These are phyloP conservation scores for Ormosia semicastrata DNA, from an alignment of 306 rosid species.

Conservation along the genomic window DNA sequence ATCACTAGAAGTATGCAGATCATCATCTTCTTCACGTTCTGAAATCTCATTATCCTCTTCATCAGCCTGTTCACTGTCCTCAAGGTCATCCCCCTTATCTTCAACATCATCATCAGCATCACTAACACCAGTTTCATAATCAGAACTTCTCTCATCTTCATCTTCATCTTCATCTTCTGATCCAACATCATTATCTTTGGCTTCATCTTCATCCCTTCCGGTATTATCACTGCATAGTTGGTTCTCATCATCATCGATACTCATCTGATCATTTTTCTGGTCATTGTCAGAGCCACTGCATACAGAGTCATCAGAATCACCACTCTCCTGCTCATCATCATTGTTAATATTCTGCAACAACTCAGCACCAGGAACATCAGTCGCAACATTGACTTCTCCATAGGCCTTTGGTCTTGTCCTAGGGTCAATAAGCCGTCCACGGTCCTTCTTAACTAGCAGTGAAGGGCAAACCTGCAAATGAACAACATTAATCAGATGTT, in stretches of 20 bases:
- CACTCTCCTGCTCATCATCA: slow-evolving; percentile 38
- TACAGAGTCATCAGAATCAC: slow-evolving; percentile 33
- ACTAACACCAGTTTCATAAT: slow-evolving; percentile 13
- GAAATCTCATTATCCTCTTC: slow-evolving; percentile 42
- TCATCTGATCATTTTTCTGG: slow-evolving; percentile 37
- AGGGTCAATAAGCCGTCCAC: slow-evolving; percentile 73
- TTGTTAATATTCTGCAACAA: slow-evolving; percentile 45
- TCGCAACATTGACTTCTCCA: slow-evolving; percentile 63
- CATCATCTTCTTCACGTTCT: slow-evolving; percentile 32
- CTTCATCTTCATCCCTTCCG: slow-evolving; percentile 47
- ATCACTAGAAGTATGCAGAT: slow-evolving; percentile 14
- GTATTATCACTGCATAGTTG: slow-evolving; percentile 35
- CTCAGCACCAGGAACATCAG: slow-evolving; percentile 77
- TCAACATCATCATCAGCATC: slow-evolving; percentile 28
- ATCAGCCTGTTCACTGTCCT: slow-evolving; percentile 28
- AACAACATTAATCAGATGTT: slow-evolving; percentile 11
- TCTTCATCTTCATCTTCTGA: slow-evolving; percentile 46
- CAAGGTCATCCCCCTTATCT: slow-evolving; percentile 37
- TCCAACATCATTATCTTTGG: slow-evolving; percentile 19
- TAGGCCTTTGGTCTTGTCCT: slow-evolving; percentile 79
- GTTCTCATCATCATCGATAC: slow-evolving; percentile 46
- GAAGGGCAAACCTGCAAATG: slow-evolving; percentile 83
- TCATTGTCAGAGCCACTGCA: slow-evolving; percentile 49
- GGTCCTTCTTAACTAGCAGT: slow-evolving; percentile 84
- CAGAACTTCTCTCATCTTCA: slow-evolving; percentile 28